Evolutionary conservation across 140 eudicot species (phyloP), one percentile per base, ranked within the genome.

Genomic region (Senecio squalidus): DNA sequence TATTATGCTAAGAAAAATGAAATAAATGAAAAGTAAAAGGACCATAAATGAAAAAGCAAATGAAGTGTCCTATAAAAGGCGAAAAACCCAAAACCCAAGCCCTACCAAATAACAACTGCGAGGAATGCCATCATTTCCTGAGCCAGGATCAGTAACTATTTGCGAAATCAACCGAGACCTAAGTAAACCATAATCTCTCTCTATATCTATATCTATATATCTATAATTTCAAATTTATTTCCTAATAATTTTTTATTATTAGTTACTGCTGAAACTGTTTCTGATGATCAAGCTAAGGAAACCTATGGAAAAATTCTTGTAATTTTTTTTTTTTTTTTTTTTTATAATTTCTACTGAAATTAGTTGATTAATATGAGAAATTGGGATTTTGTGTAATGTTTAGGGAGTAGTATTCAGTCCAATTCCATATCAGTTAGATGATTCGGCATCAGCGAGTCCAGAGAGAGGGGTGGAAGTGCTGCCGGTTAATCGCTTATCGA

Each of bases 101-200:
- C n/a, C n/a, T n/a, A 6, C 43, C 15, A 24, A 17, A 21, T 15
- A n/a, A 23, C 11, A 20, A 15, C 28, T 70, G 33, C 10, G 10
- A n/a, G 60, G 62, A 58, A 91, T 92, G 98, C 83, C 96, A 59
- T 92, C 96, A 33, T 81, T 87, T 62, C 99, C 99, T 44, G 83
- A 51, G 25, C 95, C 87, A 7, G 99, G 94, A 44, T 58, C 83
- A 1, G 80, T 87, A 60, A 92, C 99, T 68, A 62, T 92, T 36
- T 92, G 99, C 82, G 99, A 92, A 66, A 84, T 92, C 87, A 88
- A 92, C 55, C 66, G 99, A 65, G 76, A 87, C 62, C 76, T 92
- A 22, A 81, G 96, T 91, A 83, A 3, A 11, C 6, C 1, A 40
- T 18, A 9, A n/a, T 9, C 59, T 58, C 51, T 27, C 57, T 56